These are phyloP conservation scores for Aspergillus bertholletiae DNA, from an alignment of 495 filamentous ascomycete genomes.

Conservation along the genomic window DNA sequence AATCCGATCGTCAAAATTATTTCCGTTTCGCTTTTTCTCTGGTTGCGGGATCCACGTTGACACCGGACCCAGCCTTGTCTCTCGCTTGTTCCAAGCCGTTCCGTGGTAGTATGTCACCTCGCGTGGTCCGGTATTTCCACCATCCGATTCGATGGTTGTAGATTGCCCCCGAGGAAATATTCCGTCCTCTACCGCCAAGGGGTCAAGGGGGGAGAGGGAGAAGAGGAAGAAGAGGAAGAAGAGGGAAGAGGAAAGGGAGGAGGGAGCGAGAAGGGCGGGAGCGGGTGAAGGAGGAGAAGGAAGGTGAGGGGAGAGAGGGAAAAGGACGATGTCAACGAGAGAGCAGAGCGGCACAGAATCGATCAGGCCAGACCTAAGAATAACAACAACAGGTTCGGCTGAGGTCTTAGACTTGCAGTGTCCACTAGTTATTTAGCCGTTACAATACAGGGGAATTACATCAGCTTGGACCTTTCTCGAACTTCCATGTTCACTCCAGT, in stretches of 20 bases:
- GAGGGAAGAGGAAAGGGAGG: not conserved
- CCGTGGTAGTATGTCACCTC: slow-evolving; percentile 2
- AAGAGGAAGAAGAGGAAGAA: too few species aligned
- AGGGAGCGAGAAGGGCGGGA: not conserved
- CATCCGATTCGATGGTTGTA: not conserved
- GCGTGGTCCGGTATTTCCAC: not conserved
- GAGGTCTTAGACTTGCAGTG: slow-evolving; percentile 22
- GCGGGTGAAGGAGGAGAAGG: not conserved
- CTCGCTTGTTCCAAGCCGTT: slow-evolving; percentile 1
- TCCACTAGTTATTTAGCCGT: slow-evolving; percentile 6
- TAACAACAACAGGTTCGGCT: slow-evolving; percentile 8
- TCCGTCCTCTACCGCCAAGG: slow-evolving; percentile 1
- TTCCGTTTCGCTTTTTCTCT: slow-evolving; percentile 12
- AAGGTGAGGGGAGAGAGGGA: not conserved
- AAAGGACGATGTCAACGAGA: slow-evolving; percentile 1
- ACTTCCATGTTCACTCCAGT: too few species aligned
- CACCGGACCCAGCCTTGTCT: slow-evolving; percentile 11
- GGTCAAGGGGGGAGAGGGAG: not conserved
- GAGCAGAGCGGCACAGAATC: slow-evolving; percentile 3
- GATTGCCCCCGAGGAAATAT: slow-evolving; percentile 3
- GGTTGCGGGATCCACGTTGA: slow-evolving; percentile 22
- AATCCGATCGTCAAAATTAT: slow-evolving; percentile 12
- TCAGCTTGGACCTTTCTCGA: too few species aligned
- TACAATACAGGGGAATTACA: slow-evolving; percentile 1
- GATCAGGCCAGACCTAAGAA: slow-evolving; percentile 19